Evolutionary conservation across 2,329 filamentous ascomycete species (phyloP).

Genomic region (Claviceps sp.): DNA sequence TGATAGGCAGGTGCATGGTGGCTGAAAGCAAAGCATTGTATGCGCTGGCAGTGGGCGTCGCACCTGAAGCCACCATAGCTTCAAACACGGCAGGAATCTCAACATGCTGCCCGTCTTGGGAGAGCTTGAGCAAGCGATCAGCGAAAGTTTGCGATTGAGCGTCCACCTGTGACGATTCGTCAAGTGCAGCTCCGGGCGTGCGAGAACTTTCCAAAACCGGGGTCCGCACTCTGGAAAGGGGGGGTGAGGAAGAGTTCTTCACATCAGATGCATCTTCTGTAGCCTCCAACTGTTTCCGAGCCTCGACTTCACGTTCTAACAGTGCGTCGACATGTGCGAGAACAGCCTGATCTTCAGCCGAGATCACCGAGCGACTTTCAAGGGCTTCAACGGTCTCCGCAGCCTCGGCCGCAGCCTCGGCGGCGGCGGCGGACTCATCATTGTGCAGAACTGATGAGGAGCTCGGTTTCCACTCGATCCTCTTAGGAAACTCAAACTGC

Average conservation of each 20-base stretch:
- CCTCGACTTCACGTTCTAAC: constrained; percentile 64
- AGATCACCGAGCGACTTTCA: constrained; percentile 24
- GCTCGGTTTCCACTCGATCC: constrained; percentile 74
- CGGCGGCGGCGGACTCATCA: constrained; percentile 34
- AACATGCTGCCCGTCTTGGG: constrained; percentile 57
- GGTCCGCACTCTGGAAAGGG: constrained; percentile 26
- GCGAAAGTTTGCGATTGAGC: constrained; percentile 59
- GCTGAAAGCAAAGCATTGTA: constrained; percentile 86
- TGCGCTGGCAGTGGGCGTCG: constrained; percentile 68
- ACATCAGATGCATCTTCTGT: constrained; percentile 26
- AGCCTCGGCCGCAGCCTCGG: constrained; percentile 14
- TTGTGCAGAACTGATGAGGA: constrained; percentile 44
- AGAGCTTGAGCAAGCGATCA: constrained; percentile 63
- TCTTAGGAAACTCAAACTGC: constrained; percentile 78
- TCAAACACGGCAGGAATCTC: constrained; percentile 89
- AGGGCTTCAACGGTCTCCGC: constrained; percentile 22
- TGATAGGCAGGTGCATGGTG: constrained; percentile 66
- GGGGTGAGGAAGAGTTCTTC: constrained; percentile 24
- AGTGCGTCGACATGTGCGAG: constrained; percentile 77
- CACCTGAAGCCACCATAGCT: constrained; percentile 69
- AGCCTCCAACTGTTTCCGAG: constrained; percentile 30
- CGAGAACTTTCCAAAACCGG: constrained; percentile 27
- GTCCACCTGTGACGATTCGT: constrained; percentile 48
- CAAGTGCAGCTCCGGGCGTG: constrained; percentile 35
- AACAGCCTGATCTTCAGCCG: constrained; percentile 39